Evolutionary conservation across 371 early-diverging fungal genomes (phyloP), one percentile per base, ranked within the genome.

Genomic region (Rhizopus arrhizus): DNA sequence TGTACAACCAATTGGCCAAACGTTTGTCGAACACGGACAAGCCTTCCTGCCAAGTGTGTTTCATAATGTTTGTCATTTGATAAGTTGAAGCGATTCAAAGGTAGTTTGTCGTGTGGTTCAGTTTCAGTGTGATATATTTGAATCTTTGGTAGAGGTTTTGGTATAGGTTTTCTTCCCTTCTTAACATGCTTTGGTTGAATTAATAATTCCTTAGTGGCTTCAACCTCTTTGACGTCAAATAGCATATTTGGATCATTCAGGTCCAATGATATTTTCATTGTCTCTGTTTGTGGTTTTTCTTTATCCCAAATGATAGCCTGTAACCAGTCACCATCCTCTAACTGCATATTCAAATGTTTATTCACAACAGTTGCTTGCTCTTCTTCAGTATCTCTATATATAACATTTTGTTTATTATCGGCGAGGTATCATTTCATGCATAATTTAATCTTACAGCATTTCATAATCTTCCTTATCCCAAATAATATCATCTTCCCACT

Each of bases 1-100:
- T 95, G 95, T 2, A 97, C 84, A 4, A 90, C 90, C 49, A 93
- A 83, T 60, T 91, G 90, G 16, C 98, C 98, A 62, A 95, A 89
- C 5, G 95, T 91, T 69, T 95, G 94, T 13, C 95, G 84, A 42
- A 94, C 92, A 49, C 91, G 81, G 38, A 87, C 90, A 12, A 88
- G 76, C 45, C 90, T 87, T 16, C 89, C 88, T 9, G 85, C 84
- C 40, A 88, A 80, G 56, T 81, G 74, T 1, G 89, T 84, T 32
- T 92, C 95, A 74, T 99, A 99, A 60, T 85, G 90, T 31, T 90
- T 88, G 80, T 99, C 99, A 73, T 97, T 94, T 0, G 98, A 96
- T 31, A 99, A 70, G 73, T 99, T 99, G 77, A 95, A 97, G 35
- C 89, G 86, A 66, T 95, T 95, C 40, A 88, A 67, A 32, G 78